Percentiles rank a stretch among this genome's conserved stretches.
Evolutionary conservation across 2,329 filamentous ascomycete genomes (phyloP).

Genomic region (Nigrospora sphaerica): DNA sequence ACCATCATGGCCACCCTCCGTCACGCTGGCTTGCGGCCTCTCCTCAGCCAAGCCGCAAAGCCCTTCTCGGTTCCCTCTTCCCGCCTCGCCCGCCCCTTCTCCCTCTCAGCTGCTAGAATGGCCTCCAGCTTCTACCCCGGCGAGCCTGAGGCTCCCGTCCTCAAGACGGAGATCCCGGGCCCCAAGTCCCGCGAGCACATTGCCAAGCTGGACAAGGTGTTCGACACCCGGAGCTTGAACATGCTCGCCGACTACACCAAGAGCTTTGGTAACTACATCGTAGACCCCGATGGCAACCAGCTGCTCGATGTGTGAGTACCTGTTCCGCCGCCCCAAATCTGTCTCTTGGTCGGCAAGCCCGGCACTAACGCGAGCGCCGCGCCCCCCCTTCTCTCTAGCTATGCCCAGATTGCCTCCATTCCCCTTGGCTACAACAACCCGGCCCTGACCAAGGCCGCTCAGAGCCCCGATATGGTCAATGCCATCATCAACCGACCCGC

Average conservation of each 20-base stretch:
- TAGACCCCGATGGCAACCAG: constrained; percentile 63
- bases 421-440: constrained; percentile 92
- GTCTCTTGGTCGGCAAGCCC: neutral
- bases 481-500: constrained; percentile 84
- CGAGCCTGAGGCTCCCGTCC: constrained; percentile 44
- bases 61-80: constrained; percentile 7
- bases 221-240: constrained; percentile 81
- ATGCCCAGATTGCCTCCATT: constrained; percentile 89
- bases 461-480: constrained; percentile 70
- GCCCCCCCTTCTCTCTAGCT: constrained; percentile 36
- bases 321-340: neutral
- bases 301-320: constrained; percentile 61
- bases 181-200: constrained; percentile 65
- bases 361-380: neutral
- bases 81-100: constrained; percentile 7
- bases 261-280: constrained; percentile 75
- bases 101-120: constrained; percentile 15
- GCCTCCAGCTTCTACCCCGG: constrained; percentile 21
- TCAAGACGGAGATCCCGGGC: constrained; percentile 64
- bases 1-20: constrained; percentile 19
- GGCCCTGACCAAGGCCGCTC: constrained; percentile 60
- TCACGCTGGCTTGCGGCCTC: constrained; percentile 16
- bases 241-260: constrained; percentile 71
- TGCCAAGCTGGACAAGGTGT: constrained; percentile 67
- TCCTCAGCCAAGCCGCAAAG: constrained; percentile 10